Evolutionary conservation across 2,329 filamentous ascomycete species (phyloP).

Genomic region (Ophiocordyceps camponoti-leonardi): DNA sequence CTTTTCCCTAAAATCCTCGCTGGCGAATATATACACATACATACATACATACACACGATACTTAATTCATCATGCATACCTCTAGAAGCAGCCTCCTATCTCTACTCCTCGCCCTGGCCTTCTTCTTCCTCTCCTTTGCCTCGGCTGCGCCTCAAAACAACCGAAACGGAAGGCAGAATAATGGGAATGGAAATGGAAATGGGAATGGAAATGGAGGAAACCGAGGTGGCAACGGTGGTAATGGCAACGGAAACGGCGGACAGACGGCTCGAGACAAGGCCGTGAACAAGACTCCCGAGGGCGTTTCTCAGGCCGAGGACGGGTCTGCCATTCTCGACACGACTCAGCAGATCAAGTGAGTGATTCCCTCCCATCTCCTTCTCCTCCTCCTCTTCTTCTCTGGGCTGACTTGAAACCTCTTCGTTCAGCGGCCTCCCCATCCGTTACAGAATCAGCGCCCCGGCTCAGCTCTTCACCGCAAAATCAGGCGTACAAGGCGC

Average conservation of each 20-base stretch:
- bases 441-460: slow-evolving; percentile 37
- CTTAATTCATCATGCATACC: background rate
- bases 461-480: slow-evolving; percentile 33
- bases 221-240: too few relatives aligned
- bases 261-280: background rate
- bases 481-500: slow-evolving; percentile 30
- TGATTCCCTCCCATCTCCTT: too few relatives aligned
- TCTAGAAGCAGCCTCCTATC: background rate
- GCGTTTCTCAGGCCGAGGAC: slow-evolving; percentile 25
- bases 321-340: slow-evolving; percentile 37
- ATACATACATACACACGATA: too few relatives aligned
- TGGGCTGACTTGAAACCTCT: background rate
- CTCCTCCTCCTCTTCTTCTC: too few relatives aligned
- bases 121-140: background rate
- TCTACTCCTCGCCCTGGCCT: background rate
- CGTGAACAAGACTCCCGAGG: slow-evolving; percentile 8
- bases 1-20: too few relatives aligned
- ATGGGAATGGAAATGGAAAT: too few relatives aligned
- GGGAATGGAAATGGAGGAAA: too few relatives aligned
- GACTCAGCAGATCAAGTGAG: slow-evolving; percentile 35
- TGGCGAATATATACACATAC: too few relatives aligned
- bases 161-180: background rate
- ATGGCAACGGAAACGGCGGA: background rate
- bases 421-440: slow-evolving; percentile 30
- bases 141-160: background rate